Evolutionary conservation across 768 basidiomycete genomes (phyloP).

Genomic region (Russula lepida): DNA sequence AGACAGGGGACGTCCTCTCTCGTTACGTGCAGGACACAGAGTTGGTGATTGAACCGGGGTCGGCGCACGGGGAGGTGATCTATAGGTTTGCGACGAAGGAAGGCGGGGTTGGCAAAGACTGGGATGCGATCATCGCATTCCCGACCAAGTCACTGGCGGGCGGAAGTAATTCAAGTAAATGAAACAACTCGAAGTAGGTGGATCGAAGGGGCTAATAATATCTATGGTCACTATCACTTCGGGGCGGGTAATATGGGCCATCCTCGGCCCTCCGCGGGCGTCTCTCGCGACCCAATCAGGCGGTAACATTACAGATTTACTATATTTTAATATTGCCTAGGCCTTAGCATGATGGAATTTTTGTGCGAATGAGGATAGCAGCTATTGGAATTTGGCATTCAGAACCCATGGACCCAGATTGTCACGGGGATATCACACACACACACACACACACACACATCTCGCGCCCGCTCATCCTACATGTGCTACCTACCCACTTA

Average conservation of each 20-base stretch:
- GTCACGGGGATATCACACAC: no score
- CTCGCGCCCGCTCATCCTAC: conserved; percentile 69
- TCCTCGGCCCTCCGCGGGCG: no score
- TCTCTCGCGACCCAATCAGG: no score
- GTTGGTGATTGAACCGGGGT: neutral
- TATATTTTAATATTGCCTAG: no score
- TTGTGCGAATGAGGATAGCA: no score
- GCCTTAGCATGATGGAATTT: no score
- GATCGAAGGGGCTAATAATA: neutral
- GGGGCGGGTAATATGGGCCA: no score
- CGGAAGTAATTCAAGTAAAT: neutral
- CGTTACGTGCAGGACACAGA: neutral
- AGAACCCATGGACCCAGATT: no score
- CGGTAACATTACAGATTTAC: no score
- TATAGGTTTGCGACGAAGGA: neutral
- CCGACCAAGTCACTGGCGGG: neutral
- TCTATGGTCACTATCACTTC: neutral
- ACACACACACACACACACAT: conserved; percentile 75
- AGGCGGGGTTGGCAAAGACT: neutral
- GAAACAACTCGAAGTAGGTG: neutral
- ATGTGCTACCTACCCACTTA: no score
- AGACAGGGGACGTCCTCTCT: neutral
- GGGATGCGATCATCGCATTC: neutral
- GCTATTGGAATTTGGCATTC: no score
- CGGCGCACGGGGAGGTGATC: conserved; percentile 1